phyloP scores from a whole-genome alignment of 2,329 filamentous ascomycete genomes.

The Aspergillus costaricaensis region DNA sequence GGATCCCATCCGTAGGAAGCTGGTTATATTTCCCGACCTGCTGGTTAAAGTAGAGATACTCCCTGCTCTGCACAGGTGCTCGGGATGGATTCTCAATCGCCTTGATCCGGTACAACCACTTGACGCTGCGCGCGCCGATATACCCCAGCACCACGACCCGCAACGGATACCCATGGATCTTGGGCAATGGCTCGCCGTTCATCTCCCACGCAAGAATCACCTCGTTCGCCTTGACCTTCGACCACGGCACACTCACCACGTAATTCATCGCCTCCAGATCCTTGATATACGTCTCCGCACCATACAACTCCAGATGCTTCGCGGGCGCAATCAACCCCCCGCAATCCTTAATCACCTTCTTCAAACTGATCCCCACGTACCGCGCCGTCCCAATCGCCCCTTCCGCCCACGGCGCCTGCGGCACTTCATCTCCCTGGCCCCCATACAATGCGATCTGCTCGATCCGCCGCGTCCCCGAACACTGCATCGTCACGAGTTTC shows the following conservation, averaged over 20 bases:
- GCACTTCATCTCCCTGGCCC: slow-evolving; percentile 66
- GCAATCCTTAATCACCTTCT: slow-evolving; percentile 70
- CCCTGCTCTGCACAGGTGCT: slow-evolving; percentile 65
- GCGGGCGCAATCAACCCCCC: slow-evolving; percentile 60
- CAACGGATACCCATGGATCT: slow-evolving; percentile 67
- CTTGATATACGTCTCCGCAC: slow-evolving; percentile 74
- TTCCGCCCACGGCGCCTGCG: slow-evolving; percentile 58
- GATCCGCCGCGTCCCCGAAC: slow-evolving; percentile 67
- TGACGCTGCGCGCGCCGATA: slow-evolving; percentile 66
- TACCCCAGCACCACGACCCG: slow-evolving; percentile 66
- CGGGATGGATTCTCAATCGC: slow-evolving; percentile 58
- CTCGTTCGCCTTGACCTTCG: slow-evolving; percentile 67
- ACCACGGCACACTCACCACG: slow-evolving; percentile 65
- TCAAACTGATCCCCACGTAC: slow-evolving; percentile 65
- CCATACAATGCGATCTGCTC: slow-evolving; percentile 68
- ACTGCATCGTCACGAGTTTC: slow-evolving; percentile 66
- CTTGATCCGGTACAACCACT: slow-evolving; percentile 65
- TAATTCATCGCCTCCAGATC: slow-evolving; percentile 67
- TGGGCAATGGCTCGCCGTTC: slow-evolving; percentile 66
- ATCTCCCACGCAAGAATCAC: slow-evolving; percentile 71
- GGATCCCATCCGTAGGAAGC: slow-evolving; percentile 60
- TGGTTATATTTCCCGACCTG: slow-evolving; percentile 70
- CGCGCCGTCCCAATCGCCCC: slow-evolving; percentile 68
- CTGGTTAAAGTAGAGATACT: slow-evolving; percentile 69
- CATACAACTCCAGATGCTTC: slow-evolving; percentile 68